Base-by-base conservation (phyloP, 768 basidiomycete species). In the Podaxis sp. region DNA sequence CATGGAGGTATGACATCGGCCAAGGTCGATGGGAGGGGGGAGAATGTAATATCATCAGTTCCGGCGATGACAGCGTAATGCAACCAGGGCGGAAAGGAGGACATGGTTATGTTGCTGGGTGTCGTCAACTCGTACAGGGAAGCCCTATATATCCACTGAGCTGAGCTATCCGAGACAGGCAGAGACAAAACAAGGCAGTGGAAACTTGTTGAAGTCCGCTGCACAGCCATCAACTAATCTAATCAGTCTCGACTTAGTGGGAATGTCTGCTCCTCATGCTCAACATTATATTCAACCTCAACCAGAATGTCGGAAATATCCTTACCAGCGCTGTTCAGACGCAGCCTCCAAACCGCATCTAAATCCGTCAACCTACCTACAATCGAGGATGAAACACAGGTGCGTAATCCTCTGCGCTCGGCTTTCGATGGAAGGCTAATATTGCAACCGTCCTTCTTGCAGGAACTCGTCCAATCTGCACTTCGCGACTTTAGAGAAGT, bases 401-500 rank as follows among this genome's bases (percentile, higher is more conserved):
- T 78, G 62, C 7, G 53, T 46, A 27, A 25, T 7, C 21, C 27
- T 37, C 48, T 21, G 2, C 13, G 10, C 13, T 53, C 21, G 18
- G 23, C 18, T 21, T 21, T 47, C 21, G 21, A 21, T 9, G 3
- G 47, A 18, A 23, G 23, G 47, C 23, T 48, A 27, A 48, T 25
- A 48, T 9, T 42, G 25, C 7, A 14, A 7, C 28, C 28, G 4
- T 55, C 21, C 13, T 51, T 48, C 36, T 57, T 38, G 52, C 62
- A 94, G 91, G 79, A 84, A 63, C 72, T 90, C 57, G 70, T 92
- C 27, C 75, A 77, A 44, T 76, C 79, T 50, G 77, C 84, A 46
- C 69, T 89, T 54, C 69, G 72, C 5, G 84, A 91, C 74, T 74
- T 94, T 32, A 74, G 75, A 25, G 73, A 75, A 46, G 72, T 90